Conservation (phyloP, 2,329 filamentous ascomycete species). For the Fonsecaea monophora region DNA sequence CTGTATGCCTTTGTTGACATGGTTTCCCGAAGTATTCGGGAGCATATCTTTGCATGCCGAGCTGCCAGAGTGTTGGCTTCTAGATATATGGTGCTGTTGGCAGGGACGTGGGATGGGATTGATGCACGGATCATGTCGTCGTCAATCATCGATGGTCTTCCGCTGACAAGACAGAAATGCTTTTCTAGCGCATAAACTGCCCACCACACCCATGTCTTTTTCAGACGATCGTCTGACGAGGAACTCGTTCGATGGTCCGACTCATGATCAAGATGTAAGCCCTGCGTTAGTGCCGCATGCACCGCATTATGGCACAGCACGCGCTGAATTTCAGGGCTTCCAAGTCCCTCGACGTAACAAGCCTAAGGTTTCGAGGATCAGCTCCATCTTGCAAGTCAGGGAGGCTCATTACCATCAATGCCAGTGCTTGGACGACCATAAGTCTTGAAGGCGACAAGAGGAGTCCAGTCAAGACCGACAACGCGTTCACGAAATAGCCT, state of each 20-base stretch:
- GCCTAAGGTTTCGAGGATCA: slow-evolving; percentile 9
- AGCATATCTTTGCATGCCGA: slow-evolving; percentile 11
- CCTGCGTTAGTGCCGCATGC: slow-evolving; percentile 19
- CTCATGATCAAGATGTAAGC: slow-evolving; percentile 22
- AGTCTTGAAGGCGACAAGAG: slow-evolving; percentile 20
- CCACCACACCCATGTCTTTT: slow-evolving; percentile 22
- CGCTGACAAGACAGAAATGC: slow-evolving; percentile 3
- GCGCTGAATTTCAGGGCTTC: slow-evolving; percentile 16
- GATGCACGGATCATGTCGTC: slow-evolving; percentile 17
- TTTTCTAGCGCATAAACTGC: slow-evolving; percentile 19
- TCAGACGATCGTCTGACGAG: slow-evolving; percentile 11
- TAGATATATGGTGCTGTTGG: slow-evolving; percentile 5
- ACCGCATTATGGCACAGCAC: slow-evolving; percentile 21
- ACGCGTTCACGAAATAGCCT: slow-evolving; percentile 20
- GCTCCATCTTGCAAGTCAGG: not conserved
- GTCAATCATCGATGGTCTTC: slow-evolving; percentile 15
- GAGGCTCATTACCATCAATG: slow-evolving; percentile 18
- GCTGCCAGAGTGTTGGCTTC: not conserved
- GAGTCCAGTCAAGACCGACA: slow-evolving; percentile 22
- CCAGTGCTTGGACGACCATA: slow-evolving; percentile 18
- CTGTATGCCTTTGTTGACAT: slow-evolving; percentile 13
- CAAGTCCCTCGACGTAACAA: slow-evolving; percentile 20
- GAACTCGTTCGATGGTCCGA: slow-evolving; percentile 5
- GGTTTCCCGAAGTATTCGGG: slow-evolving; percentile 13
- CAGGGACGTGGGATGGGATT: not conserved